phyloP scores from a whole-genome alignment of 2,329 filamentous ascomycete species.

The Amauroascus niger region DNA sequence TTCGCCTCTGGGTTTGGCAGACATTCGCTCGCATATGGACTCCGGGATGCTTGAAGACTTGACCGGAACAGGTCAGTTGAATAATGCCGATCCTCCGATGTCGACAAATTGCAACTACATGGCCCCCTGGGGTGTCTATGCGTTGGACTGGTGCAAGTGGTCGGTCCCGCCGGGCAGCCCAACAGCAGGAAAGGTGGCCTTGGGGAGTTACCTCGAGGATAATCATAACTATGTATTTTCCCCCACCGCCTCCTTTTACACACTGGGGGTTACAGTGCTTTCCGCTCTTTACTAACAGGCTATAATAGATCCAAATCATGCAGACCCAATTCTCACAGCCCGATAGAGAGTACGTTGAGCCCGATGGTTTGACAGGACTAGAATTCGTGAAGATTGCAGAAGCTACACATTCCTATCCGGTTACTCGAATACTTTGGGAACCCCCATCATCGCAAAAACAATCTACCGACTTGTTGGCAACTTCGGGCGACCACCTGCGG shows the following conservation, averaged over 20 bases:
- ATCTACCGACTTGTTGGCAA: constrained; percentile 86
- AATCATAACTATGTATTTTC: constrained; percentile 84
- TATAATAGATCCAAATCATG: constrained; percentile 79
- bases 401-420: constrained; percentile 94
- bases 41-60: constrained; percentile 67
- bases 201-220: constrained; percentile 95
- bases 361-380: constrained; percentile 63
- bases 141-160: constrained; percentile 99
- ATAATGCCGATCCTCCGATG: constrained; percentile 57
- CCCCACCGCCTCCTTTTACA: too few relatives aligned
- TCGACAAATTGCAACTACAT: constrained; percentile 81
- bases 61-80: constrained; percentile 44
- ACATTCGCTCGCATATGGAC: constrained; percentile 80
- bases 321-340: constrained; percentile 71
- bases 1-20: constrained; percentile 80
- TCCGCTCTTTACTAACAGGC: background rate
- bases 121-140: constrained; percentile 90
- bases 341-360: constrained; percentile 49
- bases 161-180: constrained; percentile 55
- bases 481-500: constrained; percentile 85
- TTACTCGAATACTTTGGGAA: constrained; percentile 91
- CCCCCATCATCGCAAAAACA: constrained; percentile 91
- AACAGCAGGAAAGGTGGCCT: constrained; percentile 80
- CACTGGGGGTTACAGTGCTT: too few relatives aligned
- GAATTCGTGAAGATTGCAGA: constrained; percentile 92